Evolutionary conservation across 208 protist species (phyloP).

Genomic region (Trypanosoma boissoni): DNA sequence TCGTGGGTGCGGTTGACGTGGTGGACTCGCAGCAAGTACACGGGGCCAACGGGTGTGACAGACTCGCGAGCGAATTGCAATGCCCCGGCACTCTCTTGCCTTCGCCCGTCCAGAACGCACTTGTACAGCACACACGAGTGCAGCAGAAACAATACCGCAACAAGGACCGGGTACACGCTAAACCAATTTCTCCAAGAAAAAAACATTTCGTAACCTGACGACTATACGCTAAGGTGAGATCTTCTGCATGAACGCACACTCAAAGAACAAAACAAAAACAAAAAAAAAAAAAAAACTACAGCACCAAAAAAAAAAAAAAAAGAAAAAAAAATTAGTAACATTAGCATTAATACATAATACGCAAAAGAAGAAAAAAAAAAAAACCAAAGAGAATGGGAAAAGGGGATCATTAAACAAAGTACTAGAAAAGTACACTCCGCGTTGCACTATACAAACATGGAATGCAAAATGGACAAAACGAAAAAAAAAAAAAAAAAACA

Average conservation of each 20-base stretch:
- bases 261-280: background rate
- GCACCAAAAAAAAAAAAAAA: slow-evolving; percentile 4
- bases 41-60: slow-evolving; percentile 2
- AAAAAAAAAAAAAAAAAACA: too few relatives aligned
- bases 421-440: too few relatives aligned
- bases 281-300: slow-evolving; percentile 3
- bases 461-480: too few relatives aligned
- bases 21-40: slow-evolving; percentile 23
- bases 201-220: too few relatives aligned
- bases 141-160: slow-evolving; percentile 16
- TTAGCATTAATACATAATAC: too few relatives aligned
- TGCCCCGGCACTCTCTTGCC: background rate
- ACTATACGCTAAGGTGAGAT: too few relatives aligned
- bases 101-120: slow-evolving; percentile 11
- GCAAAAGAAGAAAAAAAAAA: too few relatives aligned
- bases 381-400: too few relatives aligned
- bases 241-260: background rate
- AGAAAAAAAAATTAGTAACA: background rate
- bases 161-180: background rate
- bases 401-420: too few relatives aligned
- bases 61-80: too few relatives aligned
- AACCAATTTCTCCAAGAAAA: slow-evolving; percentile 10
- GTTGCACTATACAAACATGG: too few relatives aligned
- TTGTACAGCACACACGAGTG: slow-evolving; percentile 17
- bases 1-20: too few relatives aligned